Evolutionary conservation across 345 rosid species (phyloP).

Genomic region (Sisymbrium irio): DNA sequence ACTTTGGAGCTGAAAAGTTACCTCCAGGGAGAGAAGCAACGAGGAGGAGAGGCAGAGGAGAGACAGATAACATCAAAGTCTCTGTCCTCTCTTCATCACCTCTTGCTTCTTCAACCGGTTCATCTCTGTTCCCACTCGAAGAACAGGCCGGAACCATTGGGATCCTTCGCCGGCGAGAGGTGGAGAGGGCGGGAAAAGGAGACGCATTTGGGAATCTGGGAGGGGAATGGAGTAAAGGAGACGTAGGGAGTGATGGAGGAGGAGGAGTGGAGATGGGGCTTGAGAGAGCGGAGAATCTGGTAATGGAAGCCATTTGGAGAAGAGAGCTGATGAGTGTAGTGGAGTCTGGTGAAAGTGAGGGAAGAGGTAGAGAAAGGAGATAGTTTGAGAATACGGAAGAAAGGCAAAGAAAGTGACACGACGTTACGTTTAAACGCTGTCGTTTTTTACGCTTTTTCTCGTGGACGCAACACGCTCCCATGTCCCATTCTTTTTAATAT

Average conservation of each 20-base stretch:
- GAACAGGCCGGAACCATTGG: constrained; percentile 9
- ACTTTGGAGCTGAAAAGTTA: constrained; percentile 28
- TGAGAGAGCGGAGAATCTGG: constrained; percentile 34
- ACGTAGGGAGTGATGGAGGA: constrained; percentile 19
- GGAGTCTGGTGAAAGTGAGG: neutral
- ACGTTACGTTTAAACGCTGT: constrained; percentile 10
- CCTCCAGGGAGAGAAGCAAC: constrained; percentile 90
- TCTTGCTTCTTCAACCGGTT: constrained; percentile 1
- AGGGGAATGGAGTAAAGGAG: constrained; percentile 18
- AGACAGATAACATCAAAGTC: constrained; percentile 62
- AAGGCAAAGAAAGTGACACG: constrained; percentile 77
- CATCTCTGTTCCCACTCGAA: neutral
- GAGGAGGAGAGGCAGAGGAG: constrained; percentile 63
- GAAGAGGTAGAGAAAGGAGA: constrained; percentile 20
- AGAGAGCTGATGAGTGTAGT: neutral
- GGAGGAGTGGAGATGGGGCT: constrained; percentile 4
- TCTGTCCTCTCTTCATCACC: constrained; percentile 35
- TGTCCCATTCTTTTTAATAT: neutral
- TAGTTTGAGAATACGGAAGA: constrained; percentile 16
- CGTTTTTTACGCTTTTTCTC: constrained; percentile 34
- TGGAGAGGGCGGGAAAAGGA: constrained; percentile 14
- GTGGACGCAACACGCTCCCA: constrained; percentile 40
- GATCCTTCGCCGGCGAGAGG: constrained; percentile 34
- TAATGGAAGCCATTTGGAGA: constrained; percentile 48
- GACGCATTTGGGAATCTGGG: constrained; percentile 23